Percentiles rank a stretch among this genome's conserved stretches.
Evolutionary conservation across 129 eudicot genomes (phyloP).

Genomic region (Pulicaria dysenterica): DNA sequence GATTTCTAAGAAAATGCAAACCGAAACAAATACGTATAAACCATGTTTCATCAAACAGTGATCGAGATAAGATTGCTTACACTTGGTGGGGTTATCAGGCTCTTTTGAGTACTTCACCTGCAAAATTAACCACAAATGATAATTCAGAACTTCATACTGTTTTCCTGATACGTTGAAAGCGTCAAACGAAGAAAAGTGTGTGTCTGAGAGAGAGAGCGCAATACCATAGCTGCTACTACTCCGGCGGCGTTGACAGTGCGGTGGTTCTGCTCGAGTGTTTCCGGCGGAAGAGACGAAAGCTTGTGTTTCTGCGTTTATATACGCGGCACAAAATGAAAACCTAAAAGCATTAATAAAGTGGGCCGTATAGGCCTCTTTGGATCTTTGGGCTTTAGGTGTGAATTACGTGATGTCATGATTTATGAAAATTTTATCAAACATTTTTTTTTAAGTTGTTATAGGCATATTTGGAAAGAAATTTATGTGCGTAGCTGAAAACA

Average conservation of each 20-base stretch:
- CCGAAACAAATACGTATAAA: background rate
- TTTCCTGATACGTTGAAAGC: too few relatives aligned
- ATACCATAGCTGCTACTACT: background rate
- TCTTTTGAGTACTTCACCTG: slow-evolving; percentile 63
- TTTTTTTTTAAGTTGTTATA: too few relatives aligned
- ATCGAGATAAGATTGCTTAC: too few relatives aligned
- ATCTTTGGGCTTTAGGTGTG: background rate
- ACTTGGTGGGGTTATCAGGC: slow-evolving; percentile 59
- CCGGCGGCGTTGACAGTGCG: background rate
- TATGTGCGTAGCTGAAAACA: too few relatives aligned
- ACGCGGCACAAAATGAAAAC: background rate
- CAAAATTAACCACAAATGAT: too few relatives aligned
- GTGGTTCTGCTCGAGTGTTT: background rate
- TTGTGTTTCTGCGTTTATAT: background rate
- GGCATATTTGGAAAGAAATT: too few relatives aligned
- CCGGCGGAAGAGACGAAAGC: slow-evolving; percentile 10
- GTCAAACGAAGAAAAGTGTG: too few relatives aligned
- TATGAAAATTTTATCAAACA: too few relatives aligned
- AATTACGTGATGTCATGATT: too few relatives aligned
- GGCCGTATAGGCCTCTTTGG: background rate
- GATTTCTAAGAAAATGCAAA: too few relatives aligned
- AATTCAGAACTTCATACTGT: too few relatives aligned
- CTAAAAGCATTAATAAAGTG: background rate
- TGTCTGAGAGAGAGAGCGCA: background rate
- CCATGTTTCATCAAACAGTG: background rate